Evolutionary conservation across 2,329 filamentous ascomycete species (phyloP), one percentile per base, ranked within the genome.

Genomic region (Colletotrichum sansevieriae): DNA sequence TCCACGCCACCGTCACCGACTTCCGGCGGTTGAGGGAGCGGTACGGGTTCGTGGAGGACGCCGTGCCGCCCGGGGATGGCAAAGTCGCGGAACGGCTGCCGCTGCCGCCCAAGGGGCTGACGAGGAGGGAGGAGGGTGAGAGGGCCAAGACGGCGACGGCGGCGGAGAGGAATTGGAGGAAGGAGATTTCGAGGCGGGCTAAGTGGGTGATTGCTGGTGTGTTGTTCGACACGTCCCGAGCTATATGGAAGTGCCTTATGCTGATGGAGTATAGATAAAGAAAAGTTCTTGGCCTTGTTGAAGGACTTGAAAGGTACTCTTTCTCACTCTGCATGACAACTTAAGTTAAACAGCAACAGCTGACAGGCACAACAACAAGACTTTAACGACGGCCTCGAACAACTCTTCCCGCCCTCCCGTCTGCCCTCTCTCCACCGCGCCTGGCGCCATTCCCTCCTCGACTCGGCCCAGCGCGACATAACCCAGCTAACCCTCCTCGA

Each of bases 381-480:
- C 73, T 83, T 81, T 74, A 84, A 84, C 73, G 81, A 84, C 73
- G 82, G 83, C 46, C 76, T 84, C 12, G 82, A 84, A 68, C 80
- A 82, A 54, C 77, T 84, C 55, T 84, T 84, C 74, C 83, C 82
- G 13, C 75, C 78, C 7, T 77, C 78, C 2, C 77, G 82, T 65
- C 73, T 84, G 7, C 77, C 77, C 15, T 83, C 79, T 9, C 76
- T 83, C 22, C 81, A 83, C 66, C 78, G 82, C 13, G 78, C 81
- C n/a, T 84, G 82, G 82, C 81, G 79, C 12, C 80, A 83, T 70
- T 81, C 83, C 65, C 78, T 84, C 33, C 77, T 84, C n/a, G 80
- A 83, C 52, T 78, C 75, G n/a, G 82, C 82, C 9, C 76, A 81
- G 64, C 77, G 81, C 44, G 81, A 83, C 65, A 60, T 83, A 47